Percentiles rank a stretch among this genome's conserved stretches.
Conservation (phyloP, 2,329 filamentous ascomycete genomes). For the Fusarium sp. region DNA sequence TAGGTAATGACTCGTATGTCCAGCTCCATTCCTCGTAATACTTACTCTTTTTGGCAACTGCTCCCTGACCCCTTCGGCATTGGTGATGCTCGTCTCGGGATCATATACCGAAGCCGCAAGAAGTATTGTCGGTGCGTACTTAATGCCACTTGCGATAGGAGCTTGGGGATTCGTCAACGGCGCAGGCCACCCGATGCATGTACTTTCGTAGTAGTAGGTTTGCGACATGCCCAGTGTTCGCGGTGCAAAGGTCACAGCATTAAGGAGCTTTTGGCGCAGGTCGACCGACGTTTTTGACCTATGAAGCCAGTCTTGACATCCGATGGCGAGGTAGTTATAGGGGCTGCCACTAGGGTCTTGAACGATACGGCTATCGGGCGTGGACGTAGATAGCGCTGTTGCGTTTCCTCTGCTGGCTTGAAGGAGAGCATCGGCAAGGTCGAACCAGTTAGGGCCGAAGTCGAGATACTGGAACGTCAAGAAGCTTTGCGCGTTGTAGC, state of each 20-base stretch:
- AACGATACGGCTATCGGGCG: not conserved
- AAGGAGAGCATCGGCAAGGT: constrained; percentile 23
- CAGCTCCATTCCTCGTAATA: constrained; percentile 41
- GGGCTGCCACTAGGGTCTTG: constrained; percentile 16
- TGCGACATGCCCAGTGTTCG: constrained; percentile 33
- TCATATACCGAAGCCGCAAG: constrained; percentile 37
- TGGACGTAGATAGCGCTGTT: constrained; percentile 26
- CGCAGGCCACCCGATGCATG: constrained; percentile 42
- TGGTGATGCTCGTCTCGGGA: constrained; percentile 36
- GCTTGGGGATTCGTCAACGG: constrained; percentile 31
- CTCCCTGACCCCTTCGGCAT: constrained; percentile 36
- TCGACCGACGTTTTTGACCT: constrained; percentile 20
- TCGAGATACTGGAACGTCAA: constrained; percentile 29
- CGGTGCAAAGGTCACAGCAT: constrained; percentile 25
- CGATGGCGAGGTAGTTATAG: constrained; percentile 38
- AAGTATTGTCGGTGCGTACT: constrained; percentile 32
- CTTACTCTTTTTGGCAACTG: constrained; percentile 39
- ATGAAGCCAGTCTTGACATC: constrained; percentile 44
- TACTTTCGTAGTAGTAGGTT: constrained; percentile 30
- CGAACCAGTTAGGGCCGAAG: constrained; percentile 27
- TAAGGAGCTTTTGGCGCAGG: constrained; percentile 23
- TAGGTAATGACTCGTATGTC: constrained; percentile 41
- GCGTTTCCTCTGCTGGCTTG: constrained; percentile 40
- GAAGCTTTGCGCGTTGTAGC: constrained; percentile 25
- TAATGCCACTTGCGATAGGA: not conserved